Evolutionary conservation across 192 early-diverging fungal genomes (phyloP).

Genomic region (Coemansia sp.): DNA sequence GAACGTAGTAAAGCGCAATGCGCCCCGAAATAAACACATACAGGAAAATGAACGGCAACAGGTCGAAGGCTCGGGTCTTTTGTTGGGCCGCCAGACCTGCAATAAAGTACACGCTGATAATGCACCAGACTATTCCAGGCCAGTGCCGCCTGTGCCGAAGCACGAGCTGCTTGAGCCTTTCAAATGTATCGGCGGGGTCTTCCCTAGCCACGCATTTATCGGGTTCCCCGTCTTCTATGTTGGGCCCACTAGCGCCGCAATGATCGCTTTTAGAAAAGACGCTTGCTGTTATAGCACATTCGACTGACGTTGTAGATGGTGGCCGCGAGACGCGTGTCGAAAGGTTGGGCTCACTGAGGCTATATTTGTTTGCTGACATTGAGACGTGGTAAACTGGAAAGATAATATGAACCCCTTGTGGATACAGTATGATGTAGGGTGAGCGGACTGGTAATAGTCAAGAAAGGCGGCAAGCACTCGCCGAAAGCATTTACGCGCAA

Average conservation of each 20-base stretch:
- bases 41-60: constrained; percentile 49
- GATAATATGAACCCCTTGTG: too few relatives aligned
- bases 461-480: too few relatives aligned
- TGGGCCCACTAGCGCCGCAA: neutral
- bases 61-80: constrained; percentile 40
- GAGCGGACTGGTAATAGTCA: too few relatives aligned
- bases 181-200: neutral
- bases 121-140: constrained; percentile 52
- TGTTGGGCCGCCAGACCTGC: constrained; percentile 58
- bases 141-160: constrained; percentile 20
- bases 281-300: neutral
- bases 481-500: too few relatives aligned
- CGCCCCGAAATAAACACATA: constrained; percentile 60
- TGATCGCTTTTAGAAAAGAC: neutral
- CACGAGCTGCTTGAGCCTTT: constrained; percentile 1
- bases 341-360: neutral
- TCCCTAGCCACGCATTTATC: too few relatives aligned
- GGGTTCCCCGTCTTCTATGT: neutral
- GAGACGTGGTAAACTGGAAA: neutral
- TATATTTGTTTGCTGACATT: neutral
- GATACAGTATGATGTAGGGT: too few relatives aligned
- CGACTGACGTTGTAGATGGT: neutral
- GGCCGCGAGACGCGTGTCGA: neutral
- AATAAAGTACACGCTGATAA: constrained; percentile 64
- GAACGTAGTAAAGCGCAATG: constrained; percentile 50